Percentiles rank a stretch among this genome's conserved stretches.
phyloP scores from a whole-genome alignment of 2,329 filamentous ascomycete genomes.

The Orbilia brochopaga region DNA sequence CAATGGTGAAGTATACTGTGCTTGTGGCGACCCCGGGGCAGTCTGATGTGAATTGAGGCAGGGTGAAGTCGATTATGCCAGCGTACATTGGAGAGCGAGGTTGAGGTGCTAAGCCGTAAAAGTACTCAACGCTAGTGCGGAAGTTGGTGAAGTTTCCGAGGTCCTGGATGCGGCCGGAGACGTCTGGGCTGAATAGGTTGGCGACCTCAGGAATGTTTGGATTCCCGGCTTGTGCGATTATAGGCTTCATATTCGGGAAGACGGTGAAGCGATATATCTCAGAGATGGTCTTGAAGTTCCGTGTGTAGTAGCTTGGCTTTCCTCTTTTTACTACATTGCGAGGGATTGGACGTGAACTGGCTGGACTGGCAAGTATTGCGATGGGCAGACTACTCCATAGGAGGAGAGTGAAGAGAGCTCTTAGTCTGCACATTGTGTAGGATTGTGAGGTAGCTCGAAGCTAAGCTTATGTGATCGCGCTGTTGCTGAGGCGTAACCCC shows the following conservation, averaged over 20 bases:
- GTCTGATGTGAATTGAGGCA: constrained; percentile 32
- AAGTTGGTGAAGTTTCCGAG: constrained; percentile 60
- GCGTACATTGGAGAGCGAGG: constrained; percentile 9
- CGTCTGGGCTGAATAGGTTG: constrained; percentile 58
- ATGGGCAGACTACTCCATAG: background rate
- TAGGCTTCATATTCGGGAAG: constrained; percentile 58
- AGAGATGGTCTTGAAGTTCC: constrained; percentile 55
- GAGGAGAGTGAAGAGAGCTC: too few species aligned
- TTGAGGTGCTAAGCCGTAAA: constrained; percentile 35
- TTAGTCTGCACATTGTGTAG: too few species aligned
- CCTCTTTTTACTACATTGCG: background rate
- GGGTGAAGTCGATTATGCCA: constrained; percentile 10
- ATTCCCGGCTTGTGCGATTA: constrained; percentile 56
- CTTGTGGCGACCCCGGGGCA: constrained; percentile 34
- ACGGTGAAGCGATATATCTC: constrained; percentile 59
- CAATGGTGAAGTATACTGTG: constrained; percentile 28
- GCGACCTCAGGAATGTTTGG: constrained; percentile 56
- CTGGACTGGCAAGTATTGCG: background rate
- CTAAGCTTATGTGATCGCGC: too few species aligned
- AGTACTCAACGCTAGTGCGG: constrained; percentile 60
- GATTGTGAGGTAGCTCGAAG: too few species aligned
- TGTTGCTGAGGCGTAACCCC: background rate
- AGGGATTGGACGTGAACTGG: background rate
- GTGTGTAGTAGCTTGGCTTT: constrained; percentile 4
- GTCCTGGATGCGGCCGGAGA: constrained; percentile 59